Base-by-base conservation (phyloP, 2,329 filamentous ascomycete genomes). In the Fonsecaea pedrosoi region DNA sequence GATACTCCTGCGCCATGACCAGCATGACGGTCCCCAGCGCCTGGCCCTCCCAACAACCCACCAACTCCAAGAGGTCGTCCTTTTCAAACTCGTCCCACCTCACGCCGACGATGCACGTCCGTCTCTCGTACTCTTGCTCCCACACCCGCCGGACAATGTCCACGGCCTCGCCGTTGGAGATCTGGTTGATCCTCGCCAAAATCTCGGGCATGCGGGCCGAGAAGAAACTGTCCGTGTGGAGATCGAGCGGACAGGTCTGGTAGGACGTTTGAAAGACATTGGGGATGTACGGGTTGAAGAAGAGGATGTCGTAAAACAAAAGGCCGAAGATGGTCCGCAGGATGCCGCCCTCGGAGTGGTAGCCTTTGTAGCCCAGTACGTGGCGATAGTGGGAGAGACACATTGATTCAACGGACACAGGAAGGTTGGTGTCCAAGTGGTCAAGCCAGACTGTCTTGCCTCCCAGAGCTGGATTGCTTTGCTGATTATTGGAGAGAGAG, bases 201-300 rank as follows among this genome's bases (percentile, higher is more conserved):
- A 98, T 95, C 80, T 97, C 94, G 3, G 90, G 92, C 40, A 90
- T 88, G n/a, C 95, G 87, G 0, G 89, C 88, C 0, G 92, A 87
- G 75, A 92, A 98, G 81, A 99, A 99, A 2, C 91, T 89, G 76
- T 99, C 95, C 0, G 94, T 97, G 76, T 96, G 91, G 5, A 99
- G 82, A 77, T 99, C 95, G 3, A 99, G 82, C 0, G 95, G 95
- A 74, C 92, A 97, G 0, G 92, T 96, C 78, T 99, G 95, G 76
- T 92, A 99, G 0, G 90, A 87, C 5, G 95, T 99, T 77, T 98
- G 94, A 78, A 99, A 99, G 63, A 99, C 94, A 73, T 98, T 97
- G 32, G 95, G 94, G 4, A 98, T 87, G 78, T 96, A 97, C 1
- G 68, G 64, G 50, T 71, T 58, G 32, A 92, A 84, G 79, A 98